Percentiles rank a stretch among this genome's conserved stretches.
Conservation (phyloP, 805 yeast species). For the Wickerhamomyces mucosus region DNA sequence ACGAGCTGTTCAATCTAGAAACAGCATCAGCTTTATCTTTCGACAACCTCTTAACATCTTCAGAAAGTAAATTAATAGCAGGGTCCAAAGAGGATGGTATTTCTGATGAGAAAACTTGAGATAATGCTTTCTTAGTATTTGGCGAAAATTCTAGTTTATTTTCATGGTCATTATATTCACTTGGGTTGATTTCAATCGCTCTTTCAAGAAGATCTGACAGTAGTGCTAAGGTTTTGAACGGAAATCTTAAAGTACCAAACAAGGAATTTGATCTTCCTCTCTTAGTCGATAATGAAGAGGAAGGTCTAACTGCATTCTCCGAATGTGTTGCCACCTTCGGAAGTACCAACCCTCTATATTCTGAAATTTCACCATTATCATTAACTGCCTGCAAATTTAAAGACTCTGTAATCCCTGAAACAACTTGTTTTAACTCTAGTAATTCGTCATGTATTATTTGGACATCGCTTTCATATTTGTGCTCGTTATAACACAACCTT, state of each 20-base stretch:
- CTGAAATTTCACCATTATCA: slow-evolving; percentile 13
- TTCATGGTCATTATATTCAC: slow-evolving; percentile 35
- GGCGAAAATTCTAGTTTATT: slow-evolving; percentile 41
- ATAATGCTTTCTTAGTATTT: slow-evolving; percentile 47
- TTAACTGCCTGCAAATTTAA: slow-evolving; percentile 17
- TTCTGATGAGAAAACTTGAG: slow-evolving; percentile 26
- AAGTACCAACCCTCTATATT: slow-evolving; percentile 52
- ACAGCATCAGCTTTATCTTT: slow-evolving; percentile 61
- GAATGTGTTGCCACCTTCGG: slow-evolving; percentile 20
- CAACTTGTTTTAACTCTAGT: slow-evolving; percentile 53
- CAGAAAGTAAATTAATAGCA: slow-evolving; percentile 51
- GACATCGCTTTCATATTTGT: slow-evolving; percentile 68
- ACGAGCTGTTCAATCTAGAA: slow-evolving; percentile 59
- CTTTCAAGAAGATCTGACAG: slow-evolving; percentile 62
- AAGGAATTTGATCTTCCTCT: slow-evolving; percentile 35
- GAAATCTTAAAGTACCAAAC: slow-evolving; percentile 38
- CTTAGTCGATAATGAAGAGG: slow-evolving; percentile 15
- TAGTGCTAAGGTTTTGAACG: slow-evolving; percentile 49
- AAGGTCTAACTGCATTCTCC: slow-evolving; percentile 8
- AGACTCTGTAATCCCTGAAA: slow-evolving; percentile 28
- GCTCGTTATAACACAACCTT: slow-evolving; percentile 79
- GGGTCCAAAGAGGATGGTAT: slow-evolving; percentile 51
- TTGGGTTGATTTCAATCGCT: slow-evolving; percentile 64
- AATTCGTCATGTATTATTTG: slow-evolving; percentile 68
- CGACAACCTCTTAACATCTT: slow-evolving; percentile 56